phyloP scores from a whole-genome alignment of 176 grass and related monocot genomes.

The Pharus latifolius region DNA sequence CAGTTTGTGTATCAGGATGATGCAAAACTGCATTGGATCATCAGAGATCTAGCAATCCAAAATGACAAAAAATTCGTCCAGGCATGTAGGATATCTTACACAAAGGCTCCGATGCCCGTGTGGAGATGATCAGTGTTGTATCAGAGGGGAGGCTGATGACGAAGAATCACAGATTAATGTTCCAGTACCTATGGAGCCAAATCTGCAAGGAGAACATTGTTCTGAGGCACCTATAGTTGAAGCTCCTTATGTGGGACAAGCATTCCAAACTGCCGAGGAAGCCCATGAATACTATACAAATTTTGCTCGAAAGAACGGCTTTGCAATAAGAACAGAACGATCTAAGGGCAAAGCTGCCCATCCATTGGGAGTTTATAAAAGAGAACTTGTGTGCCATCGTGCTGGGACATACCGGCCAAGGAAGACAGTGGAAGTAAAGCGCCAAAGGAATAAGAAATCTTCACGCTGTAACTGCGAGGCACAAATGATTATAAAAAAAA shows the following conservation, averaged over 20 bases:
- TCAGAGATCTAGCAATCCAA: background rate
- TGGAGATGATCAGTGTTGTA: slow-evolving; percentile 36
- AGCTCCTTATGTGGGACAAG: slow-evolving; percentile 32
- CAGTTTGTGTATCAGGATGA: background rate
- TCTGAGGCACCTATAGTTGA: background rate
- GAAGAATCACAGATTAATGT: slow-evolving; percentile 23
- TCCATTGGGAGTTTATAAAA: slow-evolving; percentile 41
- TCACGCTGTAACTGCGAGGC: slow-evolving; percentile 43
- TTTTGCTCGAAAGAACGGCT: slow-evolving; percentile 38
- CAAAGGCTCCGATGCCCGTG: slow-evolving; percentile 35
- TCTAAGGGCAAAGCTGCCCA: slow-evolving; percentile 48
- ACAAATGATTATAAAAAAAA: slow-evolving; percentile 58
- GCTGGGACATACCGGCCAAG: slow-evolving; percentile 27
- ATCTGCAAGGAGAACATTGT: background rate
- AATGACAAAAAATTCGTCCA: slow-evolving; percentile 30
- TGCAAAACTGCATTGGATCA: background rate
- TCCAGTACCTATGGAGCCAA: background rate
- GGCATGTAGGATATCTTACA: slow-evolving; percentile 22
- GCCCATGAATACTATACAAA: slow-evolving; percentile 43
- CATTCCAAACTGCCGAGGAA: slow-evolving; percentile 37
- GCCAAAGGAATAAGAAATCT: slow-evolving; percentile 46
- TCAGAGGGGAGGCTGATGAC: slow-evolving; percentile 22
- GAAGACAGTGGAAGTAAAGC: slow-evolving; percentile 34
- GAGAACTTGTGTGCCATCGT: slow-evolving; percentile 50
- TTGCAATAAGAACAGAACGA: slow-evolving; percentile 36